Base-by-base conservation (phyloP, 2,329 filamentous ascomycete species). In the Talaromyces islandicus region DNA sequence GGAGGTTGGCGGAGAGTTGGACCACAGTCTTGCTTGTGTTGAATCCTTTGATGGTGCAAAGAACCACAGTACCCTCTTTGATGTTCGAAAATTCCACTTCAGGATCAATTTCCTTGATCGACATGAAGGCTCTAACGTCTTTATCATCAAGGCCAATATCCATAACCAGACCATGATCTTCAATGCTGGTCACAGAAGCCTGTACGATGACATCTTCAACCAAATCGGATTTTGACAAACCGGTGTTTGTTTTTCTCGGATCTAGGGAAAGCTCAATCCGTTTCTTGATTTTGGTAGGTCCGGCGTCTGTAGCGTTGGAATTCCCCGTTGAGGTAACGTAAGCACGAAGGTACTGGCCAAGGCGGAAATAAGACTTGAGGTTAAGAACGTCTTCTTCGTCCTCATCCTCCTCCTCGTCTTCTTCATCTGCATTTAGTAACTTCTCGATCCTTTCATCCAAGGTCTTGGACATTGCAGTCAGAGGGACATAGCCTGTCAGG, bases 131-230 rank as follows among this genome's bases (percentile, higher is more conserved):
- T 62, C 87, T 88, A 57, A 92, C 73, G 41, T 85, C 82, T 32
- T 82, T 77, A 57, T 86, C 85, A 38, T 86, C 81, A 7, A 97
- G 79, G 19, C 91, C 91, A 41, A 97, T 77, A 67, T 97, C 91
- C 91, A 99, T 96, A 59, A 97, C 85, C 60, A 94, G 83, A 63
- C 94, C 94, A 70, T 96, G 92, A 68, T 99, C 95, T 75, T 99
- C 93, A n/a, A 95, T 88, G 74, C 93, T 99, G 56, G 84, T 77
- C 27, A 99, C 88, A 0, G 92, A 88, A 1, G 92, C 93, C 82
- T 97, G 95, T 21, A 97, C 79, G 52, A 90, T 92, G 64, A 81
- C 83, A 69, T 96, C 88, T 46, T 83, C 76, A 10, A 94, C 86
- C 10, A 97, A 75, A 67, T 91, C 91, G 46, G 88, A 85, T 65